A percentile compares a stretch with the other conserved stretches of the same genome.
Conservation (phyloP, 1,139 yeast genomes). For the Yamadazyma epiphylla region DNA sequence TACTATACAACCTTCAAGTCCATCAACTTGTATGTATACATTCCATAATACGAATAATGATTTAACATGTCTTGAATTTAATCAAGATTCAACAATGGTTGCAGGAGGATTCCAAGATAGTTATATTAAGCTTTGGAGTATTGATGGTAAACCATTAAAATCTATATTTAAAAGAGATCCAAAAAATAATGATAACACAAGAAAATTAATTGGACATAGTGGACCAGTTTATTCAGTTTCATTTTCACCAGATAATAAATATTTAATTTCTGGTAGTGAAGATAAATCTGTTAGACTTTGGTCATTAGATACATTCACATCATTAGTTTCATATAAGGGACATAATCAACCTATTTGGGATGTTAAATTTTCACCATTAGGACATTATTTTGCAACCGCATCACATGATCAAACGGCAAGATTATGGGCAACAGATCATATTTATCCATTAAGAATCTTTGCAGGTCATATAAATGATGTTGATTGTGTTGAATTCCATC, state of each 20-base stretch:
- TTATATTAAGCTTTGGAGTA: slow-evolving; percentile 84
- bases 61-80: slow-evolving; percentile 78
- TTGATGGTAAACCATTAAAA: slow-evolving; percentile 81
- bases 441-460: slow-evolving; percentile 90
- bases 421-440: slow-evolving; percentile 97
- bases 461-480: slow-evolving; percentile 98
- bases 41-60: slow-evolving; percentile 93
- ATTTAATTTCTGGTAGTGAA: slow-evolving; percentile 78
- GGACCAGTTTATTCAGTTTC: slow-evolving; percentile 91
- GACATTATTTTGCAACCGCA: slow-evolving; percentile 96
- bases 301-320: slow-evolving; percentile 89
- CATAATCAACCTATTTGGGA: slow-evolving; percentile 98
- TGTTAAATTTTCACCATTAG: slow-evolving; percentile 88
- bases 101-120: slow-evolving; percentile 96
- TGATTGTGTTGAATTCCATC: slow-evolving; percentile 93
- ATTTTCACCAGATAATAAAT: slow-evolving; percentile 87
- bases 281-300: slow-evolving; percentile 91
- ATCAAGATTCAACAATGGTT: slow-evolving; percentile 79
- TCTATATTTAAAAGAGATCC: slow-evolving; percentile 63
- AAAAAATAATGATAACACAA: slow-evolving; percentile 42
- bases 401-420: slow-evolving; percentile 98
- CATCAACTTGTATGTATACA: slow-evolving; percentile 97
- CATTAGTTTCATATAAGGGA: slow-evolving; percentile 91
- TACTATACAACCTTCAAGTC: slow-evolving; percentile 71
- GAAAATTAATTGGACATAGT: slow-evolving; percentile 85